Evolutionary conservation across 1,139 yeast species (phyloP), one percentile per base, ranked within the genome.

Genomic region (Scheffersomyces parashehatae): DNA sequence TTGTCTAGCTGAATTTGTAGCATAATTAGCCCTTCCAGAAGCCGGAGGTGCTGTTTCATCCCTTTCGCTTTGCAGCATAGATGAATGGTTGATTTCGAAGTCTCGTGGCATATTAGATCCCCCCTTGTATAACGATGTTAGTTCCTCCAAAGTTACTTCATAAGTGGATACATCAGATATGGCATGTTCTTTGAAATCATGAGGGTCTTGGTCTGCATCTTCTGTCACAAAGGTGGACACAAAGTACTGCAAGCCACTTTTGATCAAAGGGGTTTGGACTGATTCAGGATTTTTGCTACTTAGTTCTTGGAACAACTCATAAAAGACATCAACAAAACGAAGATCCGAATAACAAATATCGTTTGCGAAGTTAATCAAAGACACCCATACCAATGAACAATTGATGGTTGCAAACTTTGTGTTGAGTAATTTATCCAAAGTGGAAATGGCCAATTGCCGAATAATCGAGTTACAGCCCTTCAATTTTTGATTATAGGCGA

Each of bases 261-360:
- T 51, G 4, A 66, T 56, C 33, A 65, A 51, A 11, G 55, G 53
- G 37, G 60, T 56, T 4, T 52, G 46, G 29, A 54, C 35, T 5
- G 50, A 42, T 5, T 29, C 28, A 2, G 37, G 15, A 31, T 56
- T 49, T 12, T 40, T 29, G 9, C 41, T 39, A 6, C 58, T 42
- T 41, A 62, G 53, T 16, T 42, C 43, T 28, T 54, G 55, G 38
- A 65, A 56, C n/a, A 64, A 40, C 2, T 51, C 49, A 10, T 54
- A 55, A 35, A 65, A 61, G 0, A 53, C 38, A 2, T 51, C 46
- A 24, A 59, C 59, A 31, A 48, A 50, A 20, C 59, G 41, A 29
- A 67, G 44, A 41, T 67, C 68, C 9, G 60, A 48, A 40, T 61
- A 64, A 44, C 73, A 67, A 5, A 61, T 50, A 38, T 67, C 72